Conservation (phyloP, 306 rosid species). For the Sechiopsis laciniata region DNA sequence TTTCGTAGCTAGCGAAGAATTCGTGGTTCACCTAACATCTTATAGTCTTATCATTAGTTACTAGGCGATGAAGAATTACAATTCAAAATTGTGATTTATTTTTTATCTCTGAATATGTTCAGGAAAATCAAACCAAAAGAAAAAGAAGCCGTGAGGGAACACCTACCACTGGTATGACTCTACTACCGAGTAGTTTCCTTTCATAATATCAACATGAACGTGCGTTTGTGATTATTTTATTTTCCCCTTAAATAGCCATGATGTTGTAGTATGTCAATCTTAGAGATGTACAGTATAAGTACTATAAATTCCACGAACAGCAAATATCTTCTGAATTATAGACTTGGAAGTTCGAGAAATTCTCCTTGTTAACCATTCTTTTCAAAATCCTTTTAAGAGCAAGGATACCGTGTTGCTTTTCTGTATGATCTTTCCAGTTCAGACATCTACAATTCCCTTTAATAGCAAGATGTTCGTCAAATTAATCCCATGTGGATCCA, state of each 20-base stretch:
- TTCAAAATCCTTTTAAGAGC: background rate
- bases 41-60: slow-evolving; percentile 19
- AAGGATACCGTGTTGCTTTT: background rate
- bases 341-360: background rate
- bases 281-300: background rate
- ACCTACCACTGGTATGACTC: slow-evolving; percentile 59
- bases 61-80: slow-evolving; percentile 4
- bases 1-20: slow-evolving; percentile 15
- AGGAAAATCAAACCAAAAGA: slow-evolving; percentile 62
- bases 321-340: background rate
- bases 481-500: background rate
- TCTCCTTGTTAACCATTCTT: background rate
- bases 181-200: slow-evolving; percentile 17
- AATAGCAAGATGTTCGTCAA: background rate
- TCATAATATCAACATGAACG: background rate
- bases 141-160: slow-evolving; percentile 80
- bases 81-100: slow-evolving; percentile 10
- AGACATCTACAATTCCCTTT: background rate
- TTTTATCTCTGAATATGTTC: slow-evolving; percentile 31
- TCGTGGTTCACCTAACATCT: slow-evolving; percentile 16
- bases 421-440: background rate
- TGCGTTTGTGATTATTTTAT: background rate
- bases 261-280: slow-evolving; percentile 5
- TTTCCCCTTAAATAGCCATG: background rate
- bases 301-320: background rate